Evolutionary conservation across 345 rosid species (phyloP).

Genomic region (Hevea brasiliensis): DNA sequence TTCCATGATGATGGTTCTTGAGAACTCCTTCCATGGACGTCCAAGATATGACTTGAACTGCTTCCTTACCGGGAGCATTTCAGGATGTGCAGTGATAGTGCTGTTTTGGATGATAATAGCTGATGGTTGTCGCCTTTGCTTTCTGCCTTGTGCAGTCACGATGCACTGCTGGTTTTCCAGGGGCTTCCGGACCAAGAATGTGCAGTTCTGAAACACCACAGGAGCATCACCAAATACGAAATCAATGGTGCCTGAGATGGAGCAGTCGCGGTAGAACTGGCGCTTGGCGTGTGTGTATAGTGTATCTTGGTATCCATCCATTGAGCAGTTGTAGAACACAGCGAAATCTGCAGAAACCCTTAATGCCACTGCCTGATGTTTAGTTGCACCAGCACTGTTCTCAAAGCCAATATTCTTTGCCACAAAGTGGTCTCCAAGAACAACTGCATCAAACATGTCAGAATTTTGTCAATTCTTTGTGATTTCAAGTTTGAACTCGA

Average conservation of each 20-base stretch:
- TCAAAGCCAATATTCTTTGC: slow-evolving; percentile 73
- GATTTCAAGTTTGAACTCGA: too few relatives aligned
- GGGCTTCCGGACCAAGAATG: slow-evolving; percentile 54
- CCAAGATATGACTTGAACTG: slow-evolving; percentile 55
- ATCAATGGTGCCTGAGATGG: slow-evolving; percentile 74
- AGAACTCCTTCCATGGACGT: slow-evolving; percentile 62
- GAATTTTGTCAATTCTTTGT: too few relatives aligned
- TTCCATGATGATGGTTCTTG: slow-evolving; percentile 65
- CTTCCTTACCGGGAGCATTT: slow-evolving; percentile 32
- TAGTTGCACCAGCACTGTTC: slow-evolving; percentile 68
- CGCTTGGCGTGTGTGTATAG: slow-evolving; percentile 69
- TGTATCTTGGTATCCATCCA: slow-evolving; percentile 80
- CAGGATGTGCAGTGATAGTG: slow-evolving; percentile 49
- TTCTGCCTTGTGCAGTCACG: slow-evolving; percentile 68
- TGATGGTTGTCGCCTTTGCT: slow-evolving; percentile 38
- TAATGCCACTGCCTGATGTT: slow-evolving; percentile 76
- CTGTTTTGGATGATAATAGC: slow-evolving; percentile 74
- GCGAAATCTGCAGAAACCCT: slow-evolving; percentile 57
- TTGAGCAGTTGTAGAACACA: slow-evolving; percentile 65
- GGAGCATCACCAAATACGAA: slow-evolving; percentile 72
- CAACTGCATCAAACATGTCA: slow-evolving; percentile 39
- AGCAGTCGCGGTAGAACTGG: slow-evolving; percentile 85
- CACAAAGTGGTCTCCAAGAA: slow-evolving; percentile 47
- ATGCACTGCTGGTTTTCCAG: slow-evolving; percentile 47
- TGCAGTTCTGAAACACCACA: slow-evolving; percentile 67